phyloP scores from a whole-genome alignment of 1,284 basidiomycete genomes.

The Malassezia equina region DNA sequence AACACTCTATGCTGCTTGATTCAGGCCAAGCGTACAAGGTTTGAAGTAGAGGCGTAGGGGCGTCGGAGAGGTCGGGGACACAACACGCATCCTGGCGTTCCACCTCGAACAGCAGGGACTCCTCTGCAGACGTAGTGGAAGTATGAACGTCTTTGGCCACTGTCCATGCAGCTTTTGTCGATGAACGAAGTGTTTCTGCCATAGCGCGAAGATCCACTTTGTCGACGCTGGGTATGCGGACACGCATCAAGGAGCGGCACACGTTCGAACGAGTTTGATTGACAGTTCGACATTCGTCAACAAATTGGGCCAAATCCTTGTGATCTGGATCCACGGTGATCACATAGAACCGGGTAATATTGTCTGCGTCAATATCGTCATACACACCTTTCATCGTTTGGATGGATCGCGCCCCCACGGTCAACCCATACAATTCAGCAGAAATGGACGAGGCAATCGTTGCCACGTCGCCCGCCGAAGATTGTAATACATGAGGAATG shows the following conservation, averaged over 20 bases:
- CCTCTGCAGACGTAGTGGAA: neutral
- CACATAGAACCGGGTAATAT: conserved; percentile 14
- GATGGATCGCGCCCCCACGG: conserved; percentile 1
- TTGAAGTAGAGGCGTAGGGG: neutral
- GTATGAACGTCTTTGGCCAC: neutral
- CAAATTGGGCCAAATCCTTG: neutral
- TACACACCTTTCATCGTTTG: conserved; percentile 5
- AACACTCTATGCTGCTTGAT: neutral
- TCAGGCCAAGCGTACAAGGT: neutral
- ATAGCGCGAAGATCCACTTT: neutral
- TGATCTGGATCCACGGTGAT: neutral
- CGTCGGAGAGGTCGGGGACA: neutral
- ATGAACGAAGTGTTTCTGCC: neutral
- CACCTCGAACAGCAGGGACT: neutral
- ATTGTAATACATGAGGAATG: neutral
- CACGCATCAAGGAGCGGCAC: neutral
- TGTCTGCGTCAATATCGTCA: conserved; percentile 5
- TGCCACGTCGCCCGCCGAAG: neutral
- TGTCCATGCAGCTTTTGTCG: neutral
- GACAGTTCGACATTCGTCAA: neutral
- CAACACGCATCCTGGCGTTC: neutral
- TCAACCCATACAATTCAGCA: conserved; percentile 1
- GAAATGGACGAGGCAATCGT: conserved; percentile 8
- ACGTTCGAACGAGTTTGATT: neutral
- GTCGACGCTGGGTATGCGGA: neutral